These are phyloP conservation scores for Podospora tetraspora DNA, from an alignment of 495 filamentous ascomycete species.

Conservation along the genomic window DNA sequence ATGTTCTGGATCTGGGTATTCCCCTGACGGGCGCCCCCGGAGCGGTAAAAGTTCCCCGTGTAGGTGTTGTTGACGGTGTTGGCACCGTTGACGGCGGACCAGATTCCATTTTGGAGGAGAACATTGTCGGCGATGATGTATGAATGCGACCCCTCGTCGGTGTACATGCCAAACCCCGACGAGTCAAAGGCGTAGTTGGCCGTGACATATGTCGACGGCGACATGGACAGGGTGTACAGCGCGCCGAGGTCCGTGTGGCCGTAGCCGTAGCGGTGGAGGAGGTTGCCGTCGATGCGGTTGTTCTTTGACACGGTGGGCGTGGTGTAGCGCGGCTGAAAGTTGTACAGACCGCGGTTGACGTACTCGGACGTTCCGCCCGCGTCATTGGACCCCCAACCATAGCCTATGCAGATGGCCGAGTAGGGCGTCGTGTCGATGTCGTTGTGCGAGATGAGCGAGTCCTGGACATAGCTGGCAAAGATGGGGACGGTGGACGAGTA, in stretches of 20 bases:
- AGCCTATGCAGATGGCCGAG: conserved; percentile 11
- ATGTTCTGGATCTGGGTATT: conserved; percentile 2
- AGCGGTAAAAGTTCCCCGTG: conserved; percentile 3
- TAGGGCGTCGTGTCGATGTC: conserved; percentile 12
- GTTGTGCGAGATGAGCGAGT: conserved; percentile 10
- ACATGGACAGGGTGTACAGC: conserved; percentile 8
- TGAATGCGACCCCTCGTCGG: conserved; percentile 9
- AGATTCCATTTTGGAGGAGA: not conserved
- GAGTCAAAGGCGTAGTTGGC: conserved; percentile 13
- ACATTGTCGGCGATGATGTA: conserved; percentile 12
- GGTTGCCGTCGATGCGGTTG: conserved; percentile 7
- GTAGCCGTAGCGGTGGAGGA: conserved; percentile 10
- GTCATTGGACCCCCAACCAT: conserved; percentile 13
- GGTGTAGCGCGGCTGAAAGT: conserved; percentile 5
- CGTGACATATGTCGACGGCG: not conserved
- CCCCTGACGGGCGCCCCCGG: not conserved
- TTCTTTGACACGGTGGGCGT: conserved; percentile 9
- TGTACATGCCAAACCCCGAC: conserved; percentile 3
- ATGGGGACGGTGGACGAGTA: conserved; percentile 10
- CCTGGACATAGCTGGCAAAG: conserved; percentile 9
- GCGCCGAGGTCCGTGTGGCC: conserved; percentile 13
- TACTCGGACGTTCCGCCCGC: conserved; percentile 9
- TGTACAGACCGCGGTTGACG: conserved; percentile 12
- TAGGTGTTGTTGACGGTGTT: conserved; percentile 12
- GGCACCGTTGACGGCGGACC: conserved; percentile 10